A percentile compares a stretch with the other conserved stretches of the same genome.
phyloP scores from a whole-genome alignment of 345 rosid genomes.

The Crucihimalaya himalaica region DNA sequence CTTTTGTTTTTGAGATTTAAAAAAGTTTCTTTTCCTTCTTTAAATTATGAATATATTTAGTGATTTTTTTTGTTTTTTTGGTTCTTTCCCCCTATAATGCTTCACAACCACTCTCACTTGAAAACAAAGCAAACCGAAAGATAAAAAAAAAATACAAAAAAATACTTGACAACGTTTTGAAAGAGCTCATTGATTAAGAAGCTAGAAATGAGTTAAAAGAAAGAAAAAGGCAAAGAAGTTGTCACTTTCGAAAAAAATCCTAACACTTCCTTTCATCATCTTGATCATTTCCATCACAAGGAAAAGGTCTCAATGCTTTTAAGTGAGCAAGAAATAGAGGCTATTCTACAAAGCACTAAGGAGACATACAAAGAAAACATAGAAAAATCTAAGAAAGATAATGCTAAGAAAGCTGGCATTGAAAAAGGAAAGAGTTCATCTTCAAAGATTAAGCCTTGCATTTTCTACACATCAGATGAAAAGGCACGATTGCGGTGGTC shows the following conservation, averaged over 20 bases:
- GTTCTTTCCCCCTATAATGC: background rate
- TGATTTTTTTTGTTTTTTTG: background rate
- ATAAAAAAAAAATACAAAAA: background rate
- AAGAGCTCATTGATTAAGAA: background rate
- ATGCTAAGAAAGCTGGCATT: background rate
- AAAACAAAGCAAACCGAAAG: background rate
- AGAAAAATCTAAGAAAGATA: background rate
- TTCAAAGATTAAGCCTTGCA: constrained; percentile 32
- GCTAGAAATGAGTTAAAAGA: constrained; percentile 28
- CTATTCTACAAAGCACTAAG: background rate
- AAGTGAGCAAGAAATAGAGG: constrained; percentile 8
- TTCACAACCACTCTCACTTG: background rate
- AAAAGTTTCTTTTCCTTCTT: constrained; percentile 1
- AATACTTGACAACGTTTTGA: background rate
- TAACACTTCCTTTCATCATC: background rate
- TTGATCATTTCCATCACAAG: background rate
- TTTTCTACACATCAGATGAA: constrained; percentile 33
- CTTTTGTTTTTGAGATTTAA: background rate
- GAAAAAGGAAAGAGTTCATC: constrained; percentile 19
- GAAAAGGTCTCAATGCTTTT: constrained; percentile 16
- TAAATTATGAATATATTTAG: background rate
- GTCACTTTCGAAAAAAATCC: background rate
- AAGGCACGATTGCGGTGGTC: constrained; percentile 38
- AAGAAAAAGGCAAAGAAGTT: constrained; percentile 33
- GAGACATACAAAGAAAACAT: background rate